Conservation (phyloP, 106 monocot species). For the Platanthera guangdongensis region DNA sequence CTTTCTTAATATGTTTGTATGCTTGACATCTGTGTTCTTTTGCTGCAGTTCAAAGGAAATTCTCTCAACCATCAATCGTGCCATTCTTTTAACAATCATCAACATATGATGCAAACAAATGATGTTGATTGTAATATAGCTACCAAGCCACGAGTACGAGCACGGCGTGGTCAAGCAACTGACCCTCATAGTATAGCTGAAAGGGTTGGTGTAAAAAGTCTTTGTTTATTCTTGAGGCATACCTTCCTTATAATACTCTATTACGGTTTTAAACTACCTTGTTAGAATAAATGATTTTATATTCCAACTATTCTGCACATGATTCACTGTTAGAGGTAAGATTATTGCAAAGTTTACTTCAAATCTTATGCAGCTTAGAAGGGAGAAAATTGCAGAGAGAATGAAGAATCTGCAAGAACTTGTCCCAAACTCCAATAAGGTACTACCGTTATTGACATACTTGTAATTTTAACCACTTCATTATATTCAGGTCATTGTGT, state of each 20-base stretch:
- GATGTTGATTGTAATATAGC: conserved; percentile 27
- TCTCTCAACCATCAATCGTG: conserved; percentile 11
- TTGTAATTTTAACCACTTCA: neutral
- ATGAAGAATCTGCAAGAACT: conserved; percentile 93
- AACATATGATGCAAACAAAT: conserved; percentile 18
- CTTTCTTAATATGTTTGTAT: neutral
- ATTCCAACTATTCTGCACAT: neutral
- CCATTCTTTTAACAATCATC: conserved; percentile 18
- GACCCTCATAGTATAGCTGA: conserved; percentile 95
- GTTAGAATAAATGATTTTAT: conserved; percentile 1
- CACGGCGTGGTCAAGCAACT: conserved; percentile 81
- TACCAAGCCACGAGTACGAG: conserved; percentile 47
- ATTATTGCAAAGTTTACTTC: conserved; percentile 2
- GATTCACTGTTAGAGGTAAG: neutral
- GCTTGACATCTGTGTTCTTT: conserved; percentile 3
- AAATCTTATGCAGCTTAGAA: conserved; percentile 46
- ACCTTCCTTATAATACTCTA: neutral
- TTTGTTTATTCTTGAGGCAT: neutral
- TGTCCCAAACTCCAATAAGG: conserved; percentile 90
- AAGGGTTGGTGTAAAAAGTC: conserved; percentile 38
- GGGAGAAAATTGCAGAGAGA: conserved; percentile 87
- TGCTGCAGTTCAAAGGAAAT: conserved; percentile 12
- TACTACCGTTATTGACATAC: conserved; percentile 7
- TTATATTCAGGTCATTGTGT: neutral
- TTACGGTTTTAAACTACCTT: neutral